Base-by-base conservation (phyloP, 2,329 filamentous ascomycete genomes). In the Cytospora schulzeri region DNA sequence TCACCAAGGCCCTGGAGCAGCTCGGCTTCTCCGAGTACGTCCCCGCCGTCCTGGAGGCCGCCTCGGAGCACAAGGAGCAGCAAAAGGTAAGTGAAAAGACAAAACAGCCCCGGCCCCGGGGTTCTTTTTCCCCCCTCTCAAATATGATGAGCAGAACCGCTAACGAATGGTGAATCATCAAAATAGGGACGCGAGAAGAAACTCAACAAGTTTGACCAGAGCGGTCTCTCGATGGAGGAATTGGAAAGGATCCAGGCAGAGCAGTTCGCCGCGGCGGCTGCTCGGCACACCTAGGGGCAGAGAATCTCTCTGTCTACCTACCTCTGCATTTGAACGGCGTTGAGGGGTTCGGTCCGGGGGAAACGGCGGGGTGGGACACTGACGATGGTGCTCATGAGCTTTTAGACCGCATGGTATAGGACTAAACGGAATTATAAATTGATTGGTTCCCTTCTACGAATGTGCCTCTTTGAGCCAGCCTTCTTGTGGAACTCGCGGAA, bases 21-120 rank as follows among this genome's bases (percentile, higher is more conserved):
- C 86, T 99, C 24, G 95, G 94, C 1, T 99, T 98, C 76, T 85
- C 88, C 12, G 93, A 97, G 71, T 99, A 98, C 74, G 91, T 99
- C 8, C 87, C 90, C 19, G 91, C 93, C 66, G 92, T 99, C 15
- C 79, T 93, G 63, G 91, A 92, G 70, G 92, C 95, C 12, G 93
- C 93, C 2, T 89, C 89, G 62, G 91, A 96, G 74, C 95, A 97
- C 76, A 97, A 96, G 78, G 93, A 96, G 74, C 88, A 91, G 60
- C 87, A 97, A 76, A 96, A 95, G 86, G 94, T 95, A 76, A 68
- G 83, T 17, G 17, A 7, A 17, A 22, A 35, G 29, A 17, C 5
- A 24, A 19, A 11, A 6, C 14, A 5, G n/a, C 17, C 35, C 29
- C 55, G 15, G 6, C 91, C 67, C 90, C 87, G 41, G 88, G 31